A percentile compares a stretch with the other conserved stretches of the same genome.
Evolutionary conservation across 2,329 filamentous ascomycete species (phyloP).

Genomic region (Cylindrodendrum hubeiense): DNA sequence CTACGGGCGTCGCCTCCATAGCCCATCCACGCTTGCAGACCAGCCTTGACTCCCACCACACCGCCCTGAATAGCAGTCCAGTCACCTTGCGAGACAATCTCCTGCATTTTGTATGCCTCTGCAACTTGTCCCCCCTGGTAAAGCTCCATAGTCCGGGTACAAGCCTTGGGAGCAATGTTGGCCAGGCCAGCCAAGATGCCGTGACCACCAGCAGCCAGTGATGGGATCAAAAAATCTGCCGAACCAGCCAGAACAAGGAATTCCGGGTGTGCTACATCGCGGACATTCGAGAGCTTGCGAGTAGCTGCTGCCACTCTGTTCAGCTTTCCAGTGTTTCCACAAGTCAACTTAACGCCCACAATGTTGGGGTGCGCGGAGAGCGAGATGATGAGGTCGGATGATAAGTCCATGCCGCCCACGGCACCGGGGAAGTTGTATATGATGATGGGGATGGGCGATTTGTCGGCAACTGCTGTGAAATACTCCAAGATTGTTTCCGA

Average conservation of each 20-base stretch:
- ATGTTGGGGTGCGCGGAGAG: slow-evolving; percentile 74
- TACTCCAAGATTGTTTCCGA: slow-evolving; percentile 69
- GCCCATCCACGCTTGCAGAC: slow-evolving; percentile 73
- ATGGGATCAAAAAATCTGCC: slow-evolving; percentile 79
- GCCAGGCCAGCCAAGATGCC: slow-evolving; percentile 80
- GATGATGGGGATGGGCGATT: slow-evolving; percentile 73
- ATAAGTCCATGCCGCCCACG: slow-evolving; percentile 72
- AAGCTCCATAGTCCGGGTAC: slow-evolving; percentile 71
- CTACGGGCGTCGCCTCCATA: slow-evolving; percentile 69
- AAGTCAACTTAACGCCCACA: slow-evolving; percentile 77
- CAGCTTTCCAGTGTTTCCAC: slow-evolving; percentile 78
- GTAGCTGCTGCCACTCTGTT: slow-evolving; percentile 72
- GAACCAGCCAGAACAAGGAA: slow-evolving; percentile 81
- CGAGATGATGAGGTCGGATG: slow-evolving; percentile 71
- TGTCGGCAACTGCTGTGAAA: slow-evolving; percentile 74
- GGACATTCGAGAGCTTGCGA: slow-evolving; percentile 51
- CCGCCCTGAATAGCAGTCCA: slow-evolving; percentile 80
- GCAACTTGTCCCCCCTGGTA: slow-evolving; percentile 68
- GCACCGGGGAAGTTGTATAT: slow-evolving; percentile 80
- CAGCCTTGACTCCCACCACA: slow-evolving; percentile 79
- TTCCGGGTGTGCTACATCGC: slow-evolving; percentile 42
- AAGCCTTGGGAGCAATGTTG: slow-evolving; percentile 78
- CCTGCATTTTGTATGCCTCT: slow-evolving; percentile 74
- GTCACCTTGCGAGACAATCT: slow-evolving; percentile 75
- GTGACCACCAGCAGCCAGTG: slow-evolving; percentile 75